Percentiles rank a stretch among this genome's conserved stretches.
phyloP scores from a whole-genome alignment of 192 early-diverging fungal species.

The Coemansia aciculifera region DNA sequence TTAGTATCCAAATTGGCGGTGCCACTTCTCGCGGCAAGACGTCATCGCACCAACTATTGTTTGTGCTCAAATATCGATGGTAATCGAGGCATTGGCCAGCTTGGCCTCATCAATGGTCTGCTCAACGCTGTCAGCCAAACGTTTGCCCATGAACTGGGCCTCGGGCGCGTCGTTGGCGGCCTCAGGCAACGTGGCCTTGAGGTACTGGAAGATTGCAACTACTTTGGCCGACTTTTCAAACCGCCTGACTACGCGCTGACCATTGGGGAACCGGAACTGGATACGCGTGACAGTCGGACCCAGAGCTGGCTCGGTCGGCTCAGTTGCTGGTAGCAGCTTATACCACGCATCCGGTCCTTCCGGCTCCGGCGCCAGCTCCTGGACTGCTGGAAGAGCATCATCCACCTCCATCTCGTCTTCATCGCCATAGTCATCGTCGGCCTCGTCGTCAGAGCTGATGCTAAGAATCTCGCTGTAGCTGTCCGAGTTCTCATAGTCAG shows the following conservation, averaged over 20 bases:
- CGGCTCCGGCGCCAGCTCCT: slow-evolving; percentile 3
- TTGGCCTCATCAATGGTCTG: slow-evolving; percentile 75
- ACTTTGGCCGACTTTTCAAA: slow-evolving; percentile 77
- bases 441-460: slow-evolving; percentile 25
- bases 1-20: background rate
- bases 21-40: background rate
- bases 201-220: slow-evolving; percentile 74
- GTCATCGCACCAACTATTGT: background rate
- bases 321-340: slow-evolving; percentile 19
- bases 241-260: slow-evolving; percentile 71
- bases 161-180: slow-evolving; percentile 61
- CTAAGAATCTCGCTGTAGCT: slow-evolving; percentile 49
- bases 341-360: slow-evolving; percentile 39
- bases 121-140: slow-evolving; percentile 63
- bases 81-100: slow-evolving; percentile 61
- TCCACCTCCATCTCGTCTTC: slow-evolving; percentile 48
- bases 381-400: slow-evolving; percentile 14
- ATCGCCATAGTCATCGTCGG: slow-evolving; percentile 24
- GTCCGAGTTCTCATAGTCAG: slow-evolving; percentile 27
- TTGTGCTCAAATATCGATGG: slow-evolving; percentile 35
- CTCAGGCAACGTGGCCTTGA: slow-evolving; percentile 73
- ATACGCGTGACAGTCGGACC: slow-evolving; percentile 69
- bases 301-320: slow-evolving; percentile 47
- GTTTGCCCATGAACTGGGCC: slow-evolving; percentile 68
- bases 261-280: slow-evolving; percentile 82